A percentile compares a stretch with the other conserved stretches of the same genome.
Evolutionary conservation across 306 rosid species (phyloP).

Genomic region (Prunus armeniaca): DNA sequence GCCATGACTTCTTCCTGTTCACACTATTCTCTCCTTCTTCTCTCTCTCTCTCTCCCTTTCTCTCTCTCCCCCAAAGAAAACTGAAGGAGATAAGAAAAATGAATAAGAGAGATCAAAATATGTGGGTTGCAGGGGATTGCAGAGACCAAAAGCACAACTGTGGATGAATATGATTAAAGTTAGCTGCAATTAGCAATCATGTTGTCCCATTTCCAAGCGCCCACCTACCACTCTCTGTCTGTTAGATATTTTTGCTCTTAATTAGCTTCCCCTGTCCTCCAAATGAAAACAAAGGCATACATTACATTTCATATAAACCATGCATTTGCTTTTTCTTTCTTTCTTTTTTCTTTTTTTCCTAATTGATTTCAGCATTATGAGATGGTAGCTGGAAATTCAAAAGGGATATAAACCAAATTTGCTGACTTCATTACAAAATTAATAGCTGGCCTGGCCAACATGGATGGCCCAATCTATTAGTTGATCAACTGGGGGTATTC

Average conservation of each 20-base stretch:
- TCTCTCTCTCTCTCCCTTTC: background rate
- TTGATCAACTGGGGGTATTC: background rate
- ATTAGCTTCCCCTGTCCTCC: background rate
- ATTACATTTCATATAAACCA: background rate
- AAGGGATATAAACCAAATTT: background rate
- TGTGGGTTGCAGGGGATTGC: slow-evolving; percentile 41
- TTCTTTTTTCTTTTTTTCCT: too few species aligned
- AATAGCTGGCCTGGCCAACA: background rate
- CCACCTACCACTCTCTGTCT: slow-evolving; percentile 42
- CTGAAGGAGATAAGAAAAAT: slow-evolving; percentile 20
- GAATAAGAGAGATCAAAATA: slow-evolving; percentile 20
- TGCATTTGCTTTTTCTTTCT: background rate
- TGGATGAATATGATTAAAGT: slow-evolving; percentile 41
- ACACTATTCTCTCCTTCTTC: background rate
- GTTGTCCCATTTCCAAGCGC: slow-evolving; percentile 56
- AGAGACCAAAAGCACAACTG: slow-evolving; percentile 43
- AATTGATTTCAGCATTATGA: background rate
- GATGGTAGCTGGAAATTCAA: background rate
- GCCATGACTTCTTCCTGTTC: slow-evolving; percentile 50
- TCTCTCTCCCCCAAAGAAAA: background rate
- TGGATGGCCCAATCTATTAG: slow-evolving; percentile 7
- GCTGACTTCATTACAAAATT: background rate
- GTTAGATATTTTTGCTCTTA: slow-evolving; percentile 3
- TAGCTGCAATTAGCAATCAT: slow-evolving; percentile 49
- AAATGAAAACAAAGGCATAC: slow-evolving; percentile 23